Evolutionary conservation across 139 green algal genomes (phyloP).

Genomic region (Tetratostichococcus sp.): DNA sequence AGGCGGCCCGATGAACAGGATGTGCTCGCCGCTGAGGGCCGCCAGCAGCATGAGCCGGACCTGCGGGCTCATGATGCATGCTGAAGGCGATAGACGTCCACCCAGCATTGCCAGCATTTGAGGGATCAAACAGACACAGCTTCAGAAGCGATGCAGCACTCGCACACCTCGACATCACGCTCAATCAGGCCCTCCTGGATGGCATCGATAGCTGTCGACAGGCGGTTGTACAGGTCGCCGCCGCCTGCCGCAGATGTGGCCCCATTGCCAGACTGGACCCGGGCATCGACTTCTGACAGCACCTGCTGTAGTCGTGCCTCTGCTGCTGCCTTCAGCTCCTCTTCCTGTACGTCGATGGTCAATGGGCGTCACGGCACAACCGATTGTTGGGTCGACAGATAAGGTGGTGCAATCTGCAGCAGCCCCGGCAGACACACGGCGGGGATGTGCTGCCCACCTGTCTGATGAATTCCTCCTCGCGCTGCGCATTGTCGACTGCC

Average conservation of each 20-base stretch:
- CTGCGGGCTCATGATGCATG: no score
- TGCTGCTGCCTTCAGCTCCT: neutral
- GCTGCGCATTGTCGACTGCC: neutral
- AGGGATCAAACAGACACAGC: neutral
- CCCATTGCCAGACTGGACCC: neutral
- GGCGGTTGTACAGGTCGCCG: slow-evolving; percentile 11
- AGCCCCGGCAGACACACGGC: neutral
- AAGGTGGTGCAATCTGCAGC: neutral
- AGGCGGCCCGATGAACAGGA: slow-evolving; percentile 79
- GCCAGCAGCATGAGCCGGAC: slow-evolving; percentile 82
- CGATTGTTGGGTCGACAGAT: neutral
- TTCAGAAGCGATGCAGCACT: neutral
- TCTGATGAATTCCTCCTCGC: neutral
- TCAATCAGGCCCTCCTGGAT: slow-evolving; percentile 57
- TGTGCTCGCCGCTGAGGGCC: slow-evolving; percentile 74
- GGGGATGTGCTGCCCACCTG: neutral
- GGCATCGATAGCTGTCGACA: slow-evolving; percentile 33
- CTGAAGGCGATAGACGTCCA: no score
- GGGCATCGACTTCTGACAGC: neutral
- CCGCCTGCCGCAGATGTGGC: neutral
- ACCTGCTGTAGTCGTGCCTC: neutral
- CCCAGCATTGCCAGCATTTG: neutral
- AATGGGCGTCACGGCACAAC: no score
- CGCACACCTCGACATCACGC: slow-evolving; percentile 52
- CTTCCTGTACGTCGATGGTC: neutral